Percentiles rank a stretch among this genome's conserved stretches.
phyloP scores from a whole-genome alignment of 1,284 basidiomycete species.

The Coniferiporia sulphurascens region DNA sequence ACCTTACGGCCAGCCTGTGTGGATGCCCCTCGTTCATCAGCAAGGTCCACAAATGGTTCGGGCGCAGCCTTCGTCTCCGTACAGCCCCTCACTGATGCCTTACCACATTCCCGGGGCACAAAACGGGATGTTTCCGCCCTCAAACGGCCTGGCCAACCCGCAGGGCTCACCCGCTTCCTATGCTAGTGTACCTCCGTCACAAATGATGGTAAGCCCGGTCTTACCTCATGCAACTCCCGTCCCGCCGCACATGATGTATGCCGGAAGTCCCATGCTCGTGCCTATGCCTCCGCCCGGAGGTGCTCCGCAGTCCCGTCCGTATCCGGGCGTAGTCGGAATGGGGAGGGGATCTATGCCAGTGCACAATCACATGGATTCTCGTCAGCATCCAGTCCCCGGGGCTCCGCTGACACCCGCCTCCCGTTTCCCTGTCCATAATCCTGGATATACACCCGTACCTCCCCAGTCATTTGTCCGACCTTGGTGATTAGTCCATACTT shows the following conservation, averaged over 20 bases:
- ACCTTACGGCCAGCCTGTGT: slow-evolving; percentile 56
- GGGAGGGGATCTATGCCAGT: slow-evolving; percentile 22
- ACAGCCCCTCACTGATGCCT: slow-evolving; percentile 55
- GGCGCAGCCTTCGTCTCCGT: slow-evolving; percentile 50
- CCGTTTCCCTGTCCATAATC: slow-evolving; percentile 26
- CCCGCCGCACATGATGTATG: slow-evolving; percentile 48
- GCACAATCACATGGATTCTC: slow-evolving; percentile 28
- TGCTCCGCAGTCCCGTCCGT: slow-evolving; percentile 17
- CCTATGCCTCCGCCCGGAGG: slow-evolving; percentile 37
- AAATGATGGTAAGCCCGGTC: slow-evolving; percentile 61
- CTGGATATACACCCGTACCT: slow-evolving; percentile 32
- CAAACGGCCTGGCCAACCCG: slow-evolving; percentile 33
- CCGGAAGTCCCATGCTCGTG: slow-evolving; percentile 62
- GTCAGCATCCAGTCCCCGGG: slow-evolving; percentile 30
- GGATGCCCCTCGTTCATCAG: slow-evolving; percentile 50
- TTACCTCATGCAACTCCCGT: slow-evolving; percentile 46
- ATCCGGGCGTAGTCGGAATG: slow-evolving; percentile 21
- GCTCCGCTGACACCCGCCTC: slow-evolving; percentile 26
- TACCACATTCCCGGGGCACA: slow-evolving; percentile 51
- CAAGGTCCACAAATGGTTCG: slow-evolving; percentile 54
- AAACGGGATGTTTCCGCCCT: slow-evolving; percentile 43
- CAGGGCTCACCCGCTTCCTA: slow-evolving; percentile 37
- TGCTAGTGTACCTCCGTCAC: slow-evolving; percentile 39
- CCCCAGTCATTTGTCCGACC: slow-evolving; percentile 35
- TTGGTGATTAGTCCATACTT: slow-evolving; percentile 21